These are phyloP conservation scores for Fusarium incarnatum DNA, from an alignment of 2,329 filamentous ascomycete species.

Conservation along the genomic window DNA sequence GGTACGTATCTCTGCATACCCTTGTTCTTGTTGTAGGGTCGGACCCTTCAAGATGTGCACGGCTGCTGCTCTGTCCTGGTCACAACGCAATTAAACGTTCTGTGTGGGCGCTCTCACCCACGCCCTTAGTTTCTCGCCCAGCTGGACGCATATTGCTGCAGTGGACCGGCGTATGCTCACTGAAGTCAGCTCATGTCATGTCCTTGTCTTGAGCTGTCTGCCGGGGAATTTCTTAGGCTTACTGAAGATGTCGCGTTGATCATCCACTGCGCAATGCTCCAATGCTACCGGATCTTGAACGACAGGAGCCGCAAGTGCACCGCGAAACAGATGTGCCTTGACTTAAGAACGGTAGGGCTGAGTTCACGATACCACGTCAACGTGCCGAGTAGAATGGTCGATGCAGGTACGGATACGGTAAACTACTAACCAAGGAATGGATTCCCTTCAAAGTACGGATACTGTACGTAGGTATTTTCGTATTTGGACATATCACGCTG, in stretches of 20 bases:
- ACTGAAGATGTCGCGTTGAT: conserved; percentile 31
- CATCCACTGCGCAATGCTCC: conserved; percentile 22
- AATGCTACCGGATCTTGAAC: conserved; percentile 35
- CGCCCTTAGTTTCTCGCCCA: conserved; percentile 35
- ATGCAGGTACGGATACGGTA: conserved; percentile 19
- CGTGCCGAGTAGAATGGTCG: conserved; percentile 22
- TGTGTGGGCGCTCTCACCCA: conserved; percentile 26
- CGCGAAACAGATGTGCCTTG: conserved; percentile 31
- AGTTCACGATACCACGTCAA: conserved; percentile 38
- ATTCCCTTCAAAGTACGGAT: conserved; percentile 20
- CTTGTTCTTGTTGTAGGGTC: conserved; percentile 32
- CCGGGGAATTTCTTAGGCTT: conserved; percentile 26
- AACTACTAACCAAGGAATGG: conserved; percentile 20
- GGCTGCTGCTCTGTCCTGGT: conserved; percentile 32
- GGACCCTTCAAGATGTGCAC: conserved; percentile 42
- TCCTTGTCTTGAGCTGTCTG: conserved; percentile 13
- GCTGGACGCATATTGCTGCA: conserved; percentile 18
- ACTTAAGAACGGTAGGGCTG: conserved; percentile 36
- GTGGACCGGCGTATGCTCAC: conserved; percentile 12
- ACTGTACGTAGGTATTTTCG: conserved; percentile 40
- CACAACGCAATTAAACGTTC: conserved; percentile 30
- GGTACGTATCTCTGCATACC: conserved; percentile 21
- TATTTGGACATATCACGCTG: conserved; percentile 27
- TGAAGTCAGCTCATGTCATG: conserved; percentile 16
- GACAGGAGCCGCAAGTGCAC: conserved; percentile 34